Evolutionary conservation across 176 grass and related monocot species (phyloP), one percentile per base, ranked within the genome.

Genomic region (Aegilops longissima): DNA sequence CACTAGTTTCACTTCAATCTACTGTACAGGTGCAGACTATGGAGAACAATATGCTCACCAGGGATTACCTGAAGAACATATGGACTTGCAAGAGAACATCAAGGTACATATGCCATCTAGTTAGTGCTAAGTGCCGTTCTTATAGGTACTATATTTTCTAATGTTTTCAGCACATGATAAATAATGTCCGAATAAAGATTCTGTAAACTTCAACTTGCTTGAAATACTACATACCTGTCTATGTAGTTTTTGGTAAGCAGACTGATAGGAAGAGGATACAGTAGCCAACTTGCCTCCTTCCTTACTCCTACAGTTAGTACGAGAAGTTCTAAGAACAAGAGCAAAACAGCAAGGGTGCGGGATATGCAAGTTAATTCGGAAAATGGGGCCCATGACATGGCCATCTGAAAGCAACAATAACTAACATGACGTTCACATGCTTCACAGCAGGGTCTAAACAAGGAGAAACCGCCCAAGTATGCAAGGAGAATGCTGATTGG

Each of bases 401-500:
- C 85, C 45, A 76, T 69, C 27, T 77, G 51, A 88, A 82, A 75
- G 65, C 27, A 80, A 76, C n/a, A 78, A 80, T 25, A 62, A 12
- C 65, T 89, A 89, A 92, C 51, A 52, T 89, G 76, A 52, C 70
- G 51, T 80, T 40, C 61, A 74, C 31, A 81, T 83, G 64, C 35
- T 61, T 90, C 47, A 58, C 76, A 54, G 75, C 87, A 92, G 88
- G 84, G 40, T 63, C 68, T 85, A 86, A 86, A 85, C 73, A 65
- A 65, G 77, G 71, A 42, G 77, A 84, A 77, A 49, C 49, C 18
- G 6, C 36, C 33, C 6, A 84, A 80, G 64, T 72, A 88, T 74
- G 70, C 82, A 85, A 92, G 93, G 78, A 93, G 88, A 86, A 66
- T 82, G 86, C 64, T 98, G 91, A 95, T 98, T 6, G 96, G 96